Evolutionary conservation across 768 basidiomycete genomes (phyloP), one percentile per base, ranked within the genome.

Genomic region (Termitomyces sp.): DNA sequence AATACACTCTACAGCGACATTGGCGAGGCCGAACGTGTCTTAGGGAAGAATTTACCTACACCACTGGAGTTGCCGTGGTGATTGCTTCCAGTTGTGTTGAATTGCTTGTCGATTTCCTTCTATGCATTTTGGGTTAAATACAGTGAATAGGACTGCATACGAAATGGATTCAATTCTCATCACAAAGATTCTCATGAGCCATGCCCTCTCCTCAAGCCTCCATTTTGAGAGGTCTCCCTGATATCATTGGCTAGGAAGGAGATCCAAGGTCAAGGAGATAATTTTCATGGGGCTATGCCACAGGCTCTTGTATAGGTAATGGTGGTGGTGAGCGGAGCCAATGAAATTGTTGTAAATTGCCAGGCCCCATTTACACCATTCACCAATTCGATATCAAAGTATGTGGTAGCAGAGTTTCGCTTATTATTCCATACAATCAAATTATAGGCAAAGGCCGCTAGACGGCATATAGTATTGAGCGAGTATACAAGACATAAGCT

Each of bases 1-100:
- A 49, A 11, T 25, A 16, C 6, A 9, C 21, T 42, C 12, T 19
- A 39, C 46, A 76, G 76, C 49, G 79, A 78, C 42, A 77, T 80
- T 46, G 76, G 76, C 0, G 72, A 76, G 55, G 76, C 75, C 14
- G 73, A 76, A 52, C 68, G 68, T 9, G 71, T 76, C 1, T 12
- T 77, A 52, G 76, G 76, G 3, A 71, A 72, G 60, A 60, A 76
- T 53, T 63, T 76, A 34, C 71, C 73, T 2, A 70, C 70, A 11
- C 75, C 77, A 3, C 63, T 77, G 16, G 67, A 70, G 56, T 61
- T 78, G 4, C 76, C 76, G 9, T 78, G 75, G 76, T 77, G 60
- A 62, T 37, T 43, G 28, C 10, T 25, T 12, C 25, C 10, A 19
- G 4, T 23, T 3, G 32, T 34, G 1, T 34, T 34, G 32, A 12